These are phyloP conservation scores for Erodium texanum DNA, from an alignment of 441 rosid species.

Conservation along the genomic window DNA sequence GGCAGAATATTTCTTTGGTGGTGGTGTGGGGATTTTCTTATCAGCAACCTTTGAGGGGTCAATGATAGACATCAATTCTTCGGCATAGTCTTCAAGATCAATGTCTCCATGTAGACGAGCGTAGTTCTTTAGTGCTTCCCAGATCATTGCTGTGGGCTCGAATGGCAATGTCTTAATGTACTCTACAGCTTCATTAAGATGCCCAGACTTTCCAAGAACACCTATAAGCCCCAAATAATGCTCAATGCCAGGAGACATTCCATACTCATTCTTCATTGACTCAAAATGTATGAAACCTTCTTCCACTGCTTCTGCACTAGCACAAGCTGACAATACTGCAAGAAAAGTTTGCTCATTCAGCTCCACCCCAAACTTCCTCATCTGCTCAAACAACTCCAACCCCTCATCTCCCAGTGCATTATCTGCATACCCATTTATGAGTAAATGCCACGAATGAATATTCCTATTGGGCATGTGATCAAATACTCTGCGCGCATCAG, in stretches of 20 bases:
- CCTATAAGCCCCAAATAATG: conserved; percentile 65
- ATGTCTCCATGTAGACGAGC: conserved; percentile 64
- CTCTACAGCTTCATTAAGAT: conserved; percentile 49
- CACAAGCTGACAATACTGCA: conserved; percentile 60
- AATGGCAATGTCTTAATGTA: conserved; percentile 57
- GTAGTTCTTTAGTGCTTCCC: conserved; percentile 59
- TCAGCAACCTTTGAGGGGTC: conserved; percentile 29
- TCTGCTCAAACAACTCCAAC: conserved; percentile 67
- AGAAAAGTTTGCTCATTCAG: conserved; percentile 68
- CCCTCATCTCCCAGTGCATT: conserved; percentile 81
- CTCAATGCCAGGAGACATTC: conserved; percentile 41
- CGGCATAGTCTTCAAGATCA: conserved; percentile 63
- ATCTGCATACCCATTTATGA: conserved; percentile 60
- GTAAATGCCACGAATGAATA: conserved; percentile 77
- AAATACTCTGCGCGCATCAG: conserved; percentile 75
- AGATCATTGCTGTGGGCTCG: conserved; percentile 49
- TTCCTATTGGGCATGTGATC: conserved; percentile 71
- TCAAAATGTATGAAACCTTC: conserved; percentile 75
- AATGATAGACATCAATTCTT: conserved; percentile 43
- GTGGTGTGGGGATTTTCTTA: conserved; percentile 48
- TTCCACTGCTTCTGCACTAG: conserved; percentile 63
- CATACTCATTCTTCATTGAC: conserved; percentile 54
- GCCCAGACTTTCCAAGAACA: conserved; percentile 75
- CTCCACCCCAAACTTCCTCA: conserved; percentile 47
- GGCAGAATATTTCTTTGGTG: conserved; percentile 38